Conservation (phyloP, 345 rosid genomes). For the Triadica sebifera region DNA sequence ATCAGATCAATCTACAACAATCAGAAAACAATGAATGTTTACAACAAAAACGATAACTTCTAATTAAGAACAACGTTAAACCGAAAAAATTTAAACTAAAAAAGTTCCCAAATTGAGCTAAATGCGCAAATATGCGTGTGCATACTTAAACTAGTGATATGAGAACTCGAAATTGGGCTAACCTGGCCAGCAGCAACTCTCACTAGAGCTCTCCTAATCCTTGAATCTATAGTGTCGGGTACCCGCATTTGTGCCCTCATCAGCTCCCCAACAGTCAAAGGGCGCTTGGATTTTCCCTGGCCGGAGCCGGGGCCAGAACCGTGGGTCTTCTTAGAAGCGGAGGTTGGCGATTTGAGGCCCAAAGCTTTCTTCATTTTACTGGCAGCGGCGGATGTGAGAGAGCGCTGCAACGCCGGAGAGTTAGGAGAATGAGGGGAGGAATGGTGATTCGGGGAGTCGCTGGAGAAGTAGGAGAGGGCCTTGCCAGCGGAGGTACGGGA, state of each 20-base stretch:
- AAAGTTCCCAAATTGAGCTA: background rate
- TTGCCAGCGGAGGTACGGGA: slow-evolving; percentile 80
- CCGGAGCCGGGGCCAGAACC: slow-evolving; percentile 63
- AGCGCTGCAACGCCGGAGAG: slow-evolving; percentile 62
- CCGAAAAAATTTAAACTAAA: background rate
- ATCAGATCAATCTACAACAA: background rate
- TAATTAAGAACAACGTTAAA: background rate
- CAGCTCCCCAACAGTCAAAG: slow-evolving; percentile 83
- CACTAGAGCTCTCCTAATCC: slow-evolving; percentile 83
- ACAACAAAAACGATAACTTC: background rate
- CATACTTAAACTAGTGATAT: background rate
- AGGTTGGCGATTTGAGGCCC: slow-evolving; percentile 73
- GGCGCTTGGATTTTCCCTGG: slow-evolving; percentile 51
- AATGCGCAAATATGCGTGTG: no score
- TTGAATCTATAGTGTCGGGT: slow-evolving; percentile 70
- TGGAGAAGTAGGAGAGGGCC: slow-evolving; percentile 55
- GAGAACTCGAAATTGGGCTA: background rate
- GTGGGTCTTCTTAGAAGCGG: slow-evolving; percentile 64
- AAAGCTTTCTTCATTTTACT: slow-evolving; percentile 94
- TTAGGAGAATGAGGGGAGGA: slow-evolving; percentile 34
- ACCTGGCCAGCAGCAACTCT: slow-evolving; percentile 92
- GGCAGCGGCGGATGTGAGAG: slow-evolving; percentile 87
- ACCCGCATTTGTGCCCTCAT: slow-evolving; percentile 91
- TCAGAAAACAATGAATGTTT: background rate
- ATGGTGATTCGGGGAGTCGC: slow-evolving; percentile 41